Evolutionary conservation across 23 red algal genomes (phyloP), one percentile per base, ranked within the genome.

Genomic region (Agarophyton chilense): DNA sequence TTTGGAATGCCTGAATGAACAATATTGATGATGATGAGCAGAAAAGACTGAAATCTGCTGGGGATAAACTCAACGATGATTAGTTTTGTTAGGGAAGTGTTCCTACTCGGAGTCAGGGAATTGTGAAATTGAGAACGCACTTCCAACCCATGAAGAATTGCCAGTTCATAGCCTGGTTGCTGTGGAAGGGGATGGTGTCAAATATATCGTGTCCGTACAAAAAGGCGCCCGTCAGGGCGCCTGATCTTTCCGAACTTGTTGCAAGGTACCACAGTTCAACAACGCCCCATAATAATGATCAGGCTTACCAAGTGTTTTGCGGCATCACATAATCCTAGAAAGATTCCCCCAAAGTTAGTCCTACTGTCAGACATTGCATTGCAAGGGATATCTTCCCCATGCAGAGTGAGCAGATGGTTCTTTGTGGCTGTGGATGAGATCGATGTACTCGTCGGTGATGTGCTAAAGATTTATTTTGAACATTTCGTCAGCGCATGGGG

Each of bases 301-400:
- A 56, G 90, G 22, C 41, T 93, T 9, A 14, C 22, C 49, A 93
- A 93, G 55, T 93, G 90, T 61, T 93, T 93, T 76, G 79, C 90
- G 4, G 26, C 72, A 33, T 85, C 79, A 26, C 66, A 86, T 26
- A 70, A 86, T 60, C 79, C 81, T 57, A 28, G 54, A 12, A 68
- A 47, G 50, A 93, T 86, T 49, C 45, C 38, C n/a, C 40, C 52
- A 22, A 78, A 79, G 33, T 78, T 84, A 29, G 39, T 66, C 32
- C 45, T 25, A 31, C 80, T 93, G 40, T 77, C 82, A 32, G 45
- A 74, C 39, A 24, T 52, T 55, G 45, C 65, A 24, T 71, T 93
- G 49, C 38, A 77, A 31, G 38, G 76, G 47, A 0, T 84, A 19
- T 64, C 60, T 28, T 41, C 53, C 24, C 40, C 86, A 7, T 82